Percentiles rank a stretch among this genome's conserved stretches.
phyloP scores from a whole-genome alignment of 2,329 filamentous ascomycete genomes.

The Diplodia intermedia region DNA sequence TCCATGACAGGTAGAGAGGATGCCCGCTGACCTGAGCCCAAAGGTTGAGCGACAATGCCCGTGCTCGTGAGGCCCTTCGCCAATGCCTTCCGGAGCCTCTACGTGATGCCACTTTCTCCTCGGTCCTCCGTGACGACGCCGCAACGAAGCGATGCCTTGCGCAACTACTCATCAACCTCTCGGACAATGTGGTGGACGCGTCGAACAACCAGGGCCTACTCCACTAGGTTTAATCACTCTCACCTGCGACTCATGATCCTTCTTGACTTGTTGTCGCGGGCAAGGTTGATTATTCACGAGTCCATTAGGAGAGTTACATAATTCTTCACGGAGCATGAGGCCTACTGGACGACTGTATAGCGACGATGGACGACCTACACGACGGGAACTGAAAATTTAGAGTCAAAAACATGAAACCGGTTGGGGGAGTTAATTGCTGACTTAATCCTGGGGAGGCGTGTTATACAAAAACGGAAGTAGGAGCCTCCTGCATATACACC shows the following conservation, averaged over 20 bases:
- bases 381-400: conserved; percentile 15
- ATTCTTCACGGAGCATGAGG: conserved; percentile 16
- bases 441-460: conserved; percentile 19
- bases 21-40: conserved; percentile 1
- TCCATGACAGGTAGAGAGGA: not conserved
- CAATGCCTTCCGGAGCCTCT: conserved; percentile 98
- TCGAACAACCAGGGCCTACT: conserved; percentile 48
- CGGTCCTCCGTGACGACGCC: conserved; percentile 93
- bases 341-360: conserved; percentile 22
- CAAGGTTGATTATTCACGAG: not conserved
- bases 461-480: conserved; percentile 11
- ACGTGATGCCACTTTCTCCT: conserved; percentile 96
- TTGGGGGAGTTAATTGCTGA: conserved; percentile 21
- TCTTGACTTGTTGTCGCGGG: conserved; percentile 7
- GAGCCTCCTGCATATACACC: conserved; percentile 28
- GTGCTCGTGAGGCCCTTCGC: conserved; percentile 89
- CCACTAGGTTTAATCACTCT: conserved; percentile 35
- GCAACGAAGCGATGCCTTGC: conserved; percentile 96
- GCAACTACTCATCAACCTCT: conserved; percentile 96
- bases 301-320: conserved; percentile 3
- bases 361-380: conserved; percentile 24
- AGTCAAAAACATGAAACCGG: conserved; percentile 3
- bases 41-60: conserved; percentile 93
- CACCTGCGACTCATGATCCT: not conserved
- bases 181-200: conserved; percentile 76